Conservation (phyloP, 1,284 basidiomycete species). For the Puccinia coronata region DNA sequence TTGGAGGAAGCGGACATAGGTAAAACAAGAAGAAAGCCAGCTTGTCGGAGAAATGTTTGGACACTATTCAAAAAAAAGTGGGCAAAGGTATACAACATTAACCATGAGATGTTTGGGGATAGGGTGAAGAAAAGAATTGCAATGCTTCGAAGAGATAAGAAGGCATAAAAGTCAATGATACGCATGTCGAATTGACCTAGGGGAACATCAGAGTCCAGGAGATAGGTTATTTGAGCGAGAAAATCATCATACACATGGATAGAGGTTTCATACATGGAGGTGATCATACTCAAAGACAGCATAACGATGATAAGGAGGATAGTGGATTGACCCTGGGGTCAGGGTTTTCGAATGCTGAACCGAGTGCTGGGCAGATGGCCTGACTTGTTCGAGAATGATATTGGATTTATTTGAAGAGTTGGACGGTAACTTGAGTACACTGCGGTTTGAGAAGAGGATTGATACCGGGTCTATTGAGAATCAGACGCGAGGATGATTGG, state of each 20-base stretch:
- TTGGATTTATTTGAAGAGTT: constrained; percentile 1
- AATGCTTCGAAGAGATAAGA: constrained; percentile 11
- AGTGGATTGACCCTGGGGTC: constrained; percentile 14
- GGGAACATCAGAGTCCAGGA: constrained; percentile 9
- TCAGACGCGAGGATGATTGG: not conserved
- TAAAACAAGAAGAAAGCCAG: constrained; percentile 22
- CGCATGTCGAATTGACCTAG: not conserved
- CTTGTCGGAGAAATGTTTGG: not conserved
- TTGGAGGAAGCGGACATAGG: constrained; percentile 19
- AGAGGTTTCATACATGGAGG: constrained; percentile 21
- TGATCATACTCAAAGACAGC: constrained; percentile 15
- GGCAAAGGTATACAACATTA: constrained; percentile 4
- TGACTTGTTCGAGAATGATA: not conserved
- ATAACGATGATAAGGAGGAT: constrained; percentile 1
- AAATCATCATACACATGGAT: constrained; percentile 20
- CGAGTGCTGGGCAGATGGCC: constrained; percentile 2
- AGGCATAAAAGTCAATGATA: constrained; percentile 24
- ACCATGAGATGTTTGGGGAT: constrained; percentile 13
- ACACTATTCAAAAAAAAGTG: constrained; percentile 11
- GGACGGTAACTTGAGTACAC: not conserved
- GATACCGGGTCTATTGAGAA: not conserved
- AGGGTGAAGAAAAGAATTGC: constrained; percentile 7
- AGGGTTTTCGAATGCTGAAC: constrained; percentile 14
- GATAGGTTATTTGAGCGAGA: not conserved
- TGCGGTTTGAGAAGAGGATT: not conserved